Conservation (phyloP, 805 yeast species). For the Pichia phayaonensis region DNA sequence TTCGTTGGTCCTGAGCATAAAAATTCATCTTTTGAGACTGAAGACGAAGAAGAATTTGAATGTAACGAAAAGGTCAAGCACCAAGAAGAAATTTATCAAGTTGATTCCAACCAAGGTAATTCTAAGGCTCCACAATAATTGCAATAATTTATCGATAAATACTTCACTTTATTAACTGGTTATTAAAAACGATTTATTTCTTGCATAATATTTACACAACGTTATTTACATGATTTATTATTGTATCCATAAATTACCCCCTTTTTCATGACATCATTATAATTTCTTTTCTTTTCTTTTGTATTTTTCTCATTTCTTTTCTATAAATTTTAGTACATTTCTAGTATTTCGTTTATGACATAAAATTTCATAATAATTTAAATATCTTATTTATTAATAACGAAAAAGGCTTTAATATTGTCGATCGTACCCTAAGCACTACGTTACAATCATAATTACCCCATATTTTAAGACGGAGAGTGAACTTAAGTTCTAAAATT, state of each 20-base stretch:
- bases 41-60: constrained; percentile 15
- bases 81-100: constrained; percentile 6
- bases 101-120: constrained; percentile 8
- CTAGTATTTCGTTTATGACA: background rate
- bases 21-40: constrained; percentile 16
- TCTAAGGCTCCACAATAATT: background rate
- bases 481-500: too few relatives aligned
- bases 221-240: background rate
- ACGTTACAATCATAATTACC: too few relatives aligned
- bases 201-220: background rate
- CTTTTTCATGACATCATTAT: background rate
- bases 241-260: background rate
- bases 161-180: too few relatives aligned
- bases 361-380: too few relatives aligned
- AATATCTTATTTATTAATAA: too few relatives aligned
- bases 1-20: constrained; percentile 57
- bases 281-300: background rate
- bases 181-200: background rate
- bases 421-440: too few relatives aligned
- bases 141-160: background rate
- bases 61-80: constrained; percentile 12
- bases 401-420: too few relatives aligned
- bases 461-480: too few relatives aligned
- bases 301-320: background rate
- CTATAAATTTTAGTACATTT: background rate